Conservation (phyloP, 2,329 filamentous ascomycete genomes). For the Exophiala sp. region DNA sequence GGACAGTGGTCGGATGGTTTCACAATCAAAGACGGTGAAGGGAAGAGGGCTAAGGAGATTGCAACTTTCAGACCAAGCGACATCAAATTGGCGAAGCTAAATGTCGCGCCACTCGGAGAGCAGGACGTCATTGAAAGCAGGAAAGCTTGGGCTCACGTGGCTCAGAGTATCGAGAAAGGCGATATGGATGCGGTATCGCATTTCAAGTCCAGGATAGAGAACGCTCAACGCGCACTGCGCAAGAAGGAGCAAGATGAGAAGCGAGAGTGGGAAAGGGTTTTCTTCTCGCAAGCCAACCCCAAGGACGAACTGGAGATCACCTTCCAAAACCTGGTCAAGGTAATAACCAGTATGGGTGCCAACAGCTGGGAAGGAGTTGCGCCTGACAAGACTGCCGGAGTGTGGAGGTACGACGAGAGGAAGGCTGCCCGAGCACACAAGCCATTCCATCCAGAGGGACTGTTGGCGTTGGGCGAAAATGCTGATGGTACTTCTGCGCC, state of each 20-base stretch:
- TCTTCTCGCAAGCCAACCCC: conserved; percentile 57
- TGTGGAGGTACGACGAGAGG: conserved; percentile 64
- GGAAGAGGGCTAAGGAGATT: conserved; percentile 44
- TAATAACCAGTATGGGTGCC: conserved; percentile 30
- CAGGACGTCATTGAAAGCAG: conserved; percentile 88
- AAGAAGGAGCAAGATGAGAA: conserved; percentile 71
- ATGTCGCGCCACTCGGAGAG: conserved; percentile 67
- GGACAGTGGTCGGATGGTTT: conserved; percentile 72
- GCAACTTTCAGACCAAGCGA: conserved; percentile 57
- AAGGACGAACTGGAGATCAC: conserved; percentile 34
- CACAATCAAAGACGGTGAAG: conserved; percentile 31
- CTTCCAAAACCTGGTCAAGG: conserved; percentile 43
- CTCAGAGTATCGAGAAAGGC: conserved; percentile 72
- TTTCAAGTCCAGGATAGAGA: conserved; percentile 90
- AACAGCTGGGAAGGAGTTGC: conserved; percentile 48
- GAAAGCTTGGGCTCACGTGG: conserved; percentile 84
- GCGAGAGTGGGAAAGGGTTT: conserved; percentile 76
- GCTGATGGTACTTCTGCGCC: conserved; percentile 24
- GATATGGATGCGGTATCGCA: conserved; percentile 77
- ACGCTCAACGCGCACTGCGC: conserved; percentile 75
- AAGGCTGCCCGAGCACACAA: conserved; percentile 45
- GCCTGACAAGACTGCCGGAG: conserved; percentile 63
- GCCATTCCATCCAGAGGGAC: conserved; percentile 42
- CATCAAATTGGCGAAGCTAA: conserved; percentile 60
- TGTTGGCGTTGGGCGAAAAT: conserved; percentile 38